Percentiles rank a stretch among this genome's conserved stretches.
phyloP scores from a whole-genome alignment of 352 stramenopile species.

The Phytophthora pseudosyringae region DNA sequence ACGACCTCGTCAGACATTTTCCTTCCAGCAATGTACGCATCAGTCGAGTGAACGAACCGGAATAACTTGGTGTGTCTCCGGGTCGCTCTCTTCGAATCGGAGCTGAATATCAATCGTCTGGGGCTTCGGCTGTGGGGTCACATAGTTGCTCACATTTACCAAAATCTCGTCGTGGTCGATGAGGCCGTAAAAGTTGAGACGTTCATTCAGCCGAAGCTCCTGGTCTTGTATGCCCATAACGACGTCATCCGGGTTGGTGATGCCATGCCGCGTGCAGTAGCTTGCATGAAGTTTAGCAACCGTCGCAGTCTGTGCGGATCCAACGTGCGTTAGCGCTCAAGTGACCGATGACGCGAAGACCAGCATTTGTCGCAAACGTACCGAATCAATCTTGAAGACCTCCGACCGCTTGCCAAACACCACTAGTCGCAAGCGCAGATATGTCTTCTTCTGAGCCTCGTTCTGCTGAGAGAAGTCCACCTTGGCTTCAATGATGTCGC shows the following conservation, averaged over 20 bases:
- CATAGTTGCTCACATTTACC: conserved; percentile 51
- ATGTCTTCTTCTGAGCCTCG: conserved; percentile 54
- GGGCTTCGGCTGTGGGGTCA: conserved; percentile 22
- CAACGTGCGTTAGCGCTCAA: not conserved
- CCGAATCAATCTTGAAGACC: conserved; percentile 73
- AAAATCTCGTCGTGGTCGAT: conserved; percentile 69
- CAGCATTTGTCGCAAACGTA: conserved; percentile 28
- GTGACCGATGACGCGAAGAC: not conserved
- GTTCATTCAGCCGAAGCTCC: conserved; percentile 48
- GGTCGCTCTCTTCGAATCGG: conserved; percentile 49
- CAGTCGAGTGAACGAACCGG: conserved; percentile 34
- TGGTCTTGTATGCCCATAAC: conserved; percentile 56
- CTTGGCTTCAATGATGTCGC: conserved; percentile 76
- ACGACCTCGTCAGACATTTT: not conserved
- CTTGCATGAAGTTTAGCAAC: conserved; percentile 67
- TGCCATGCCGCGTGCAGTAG: conserved; percentile 70
- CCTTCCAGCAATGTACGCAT: not conserved
- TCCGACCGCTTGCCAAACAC: conserved; percentile 61
- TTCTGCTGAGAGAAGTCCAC: conserved; percentile 71
- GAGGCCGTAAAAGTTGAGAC: conserved; percentile 56
- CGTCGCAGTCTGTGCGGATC: conserved; percentile 39
- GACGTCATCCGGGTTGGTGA: conserved; percentile 54
- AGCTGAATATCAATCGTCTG: conserved; percentile 49
- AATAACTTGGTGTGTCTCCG: conserved; percentile 43
- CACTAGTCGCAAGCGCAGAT: conserved; percentile 61